Conservation (phyloP, 306 rosid species). For the Hylodesmum podocarpum region DNA sequence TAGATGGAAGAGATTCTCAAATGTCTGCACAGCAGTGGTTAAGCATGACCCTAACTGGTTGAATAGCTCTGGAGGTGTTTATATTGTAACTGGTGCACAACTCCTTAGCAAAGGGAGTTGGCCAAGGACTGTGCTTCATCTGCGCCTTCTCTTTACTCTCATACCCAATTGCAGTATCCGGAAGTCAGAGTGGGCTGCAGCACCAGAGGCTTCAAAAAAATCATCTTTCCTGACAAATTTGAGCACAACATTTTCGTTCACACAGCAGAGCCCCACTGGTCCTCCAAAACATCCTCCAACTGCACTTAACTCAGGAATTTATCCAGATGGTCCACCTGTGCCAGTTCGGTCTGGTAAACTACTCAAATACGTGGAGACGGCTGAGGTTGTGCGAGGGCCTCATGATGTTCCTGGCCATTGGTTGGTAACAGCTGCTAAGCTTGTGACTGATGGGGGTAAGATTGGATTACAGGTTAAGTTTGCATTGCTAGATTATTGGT, state of each 20-base stretch:
- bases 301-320: conserved; percentile 78
- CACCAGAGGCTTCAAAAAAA: conserved; percentile 73
- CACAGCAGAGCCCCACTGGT: conserved; percentile 59
- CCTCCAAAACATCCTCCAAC: conserved; percentile 71
- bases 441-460: conserved; percentile 74
- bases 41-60: conserved; percentile 87
- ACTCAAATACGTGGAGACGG: conserved; percentile 70
- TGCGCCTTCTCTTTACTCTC: conserved; percentile 71
- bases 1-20: conserved; percentile 88
- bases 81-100: conserved; percentile 88
- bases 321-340: conserved; percentile 85
- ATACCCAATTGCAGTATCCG: conserved; percentile 72
- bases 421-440: conserved; percentile 88
- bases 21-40: conserved; percentile 77
- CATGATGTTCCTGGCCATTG: conserved; percentile 95
- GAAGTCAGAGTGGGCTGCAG: conserved; percentile 76
- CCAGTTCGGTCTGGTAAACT: conserved; percentile 62
- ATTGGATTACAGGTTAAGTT: conserved; percentile 86
- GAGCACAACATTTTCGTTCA: conserved; percentile 91
- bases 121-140: conserved; percentile 88
- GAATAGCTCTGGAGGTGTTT: conserved; percentile 65
- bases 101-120: conserved; percentile 79
- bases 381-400: conserved; percentile 87
- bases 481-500: conserved; percentile 79
- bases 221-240: conserved; percentile 79